Evolutionary conservation across 2,329 filamentous ascomycete genomes (phyloP), one percentile per base, ranked within the genome.

Genomic region (Ophiognomonia clavigignenti-juglandacearum): DNA sequence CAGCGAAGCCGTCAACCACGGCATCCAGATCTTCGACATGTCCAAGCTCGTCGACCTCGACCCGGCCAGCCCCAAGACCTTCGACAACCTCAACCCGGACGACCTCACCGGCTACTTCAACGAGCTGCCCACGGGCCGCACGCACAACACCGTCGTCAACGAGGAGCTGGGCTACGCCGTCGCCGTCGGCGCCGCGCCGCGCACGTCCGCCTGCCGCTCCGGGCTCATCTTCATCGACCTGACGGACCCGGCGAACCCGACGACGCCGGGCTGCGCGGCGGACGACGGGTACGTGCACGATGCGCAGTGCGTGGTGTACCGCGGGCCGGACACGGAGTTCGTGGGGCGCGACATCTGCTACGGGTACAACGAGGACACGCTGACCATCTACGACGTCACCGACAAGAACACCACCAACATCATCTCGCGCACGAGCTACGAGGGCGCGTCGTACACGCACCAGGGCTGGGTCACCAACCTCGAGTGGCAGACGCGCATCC

Each of bases 21-120:
- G 76, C 40, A 69, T 84, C 20, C 80, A 84, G 59, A 74, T 83
- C 58, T 84, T 84, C 54, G 79, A 84, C 58, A 70, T 82, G 69
- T 75, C 66, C 55, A 81, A 73, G 66, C 67, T 80, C 3, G 59
- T 73, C 26, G 60, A 60, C 20, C 55, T 78, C 38, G 61, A 74
- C 55, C 66, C 71, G 0, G 57, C 67, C 5, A 63, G 60, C 14
- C 68, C 62, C 26, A 58, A 57, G 45, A 55, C 53, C n/a, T 70
- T 67, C 39, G 57, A 56, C 54, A 34, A 34, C 10, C 55, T 58
- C 37, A 56, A 53, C 10, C 55, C 57, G 36, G 56, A 53, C 5
- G 67, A 69, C 13, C 57, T 71, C 3, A 62, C 64, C 0, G 63
- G 63, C 1, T 62, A 61, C 51, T 70, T 64, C 54, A 57, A 51